Evolutionary conservation across 345 rosid genomes (phyloP).

Genomic region (Pseudoturritis turrita): DNA sequence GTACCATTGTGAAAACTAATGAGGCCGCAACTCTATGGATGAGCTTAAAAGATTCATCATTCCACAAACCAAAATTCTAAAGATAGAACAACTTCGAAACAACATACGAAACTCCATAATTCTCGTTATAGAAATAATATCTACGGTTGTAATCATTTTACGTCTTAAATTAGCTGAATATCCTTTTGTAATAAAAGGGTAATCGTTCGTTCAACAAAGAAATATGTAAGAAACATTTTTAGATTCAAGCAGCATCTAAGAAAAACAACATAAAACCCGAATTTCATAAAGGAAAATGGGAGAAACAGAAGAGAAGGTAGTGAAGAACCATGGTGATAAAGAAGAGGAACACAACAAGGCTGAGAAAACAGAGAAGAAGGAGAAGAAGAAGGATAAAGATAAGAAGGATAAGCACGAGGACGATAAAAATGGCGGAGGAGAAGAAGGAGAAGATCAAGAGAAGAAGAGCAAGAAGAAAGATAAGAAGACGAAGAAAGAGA

Average conservation of each 20-base stretch:
- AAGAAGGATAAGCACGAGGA: conserved; percentile 31
- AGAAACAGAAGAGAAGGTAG: conserved; percentile 37
- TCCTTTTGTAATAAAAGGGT: conserved; percentile 12
- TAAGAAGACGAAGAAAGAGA: conserved; percentile 47
- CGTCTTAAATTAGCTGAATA: background rate
- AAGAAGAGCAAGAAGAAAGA: conserved; percentile 41
- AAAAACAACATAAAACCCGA: background rate
- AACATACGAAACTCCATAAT: conserved; percentile 12
- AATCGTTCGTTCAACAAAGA: background rate
- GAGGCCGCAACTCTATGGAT: conserved; percentile 6
- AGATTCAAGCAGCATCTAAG: background rate
- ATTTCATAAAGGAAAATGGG: conserved; percentile 23
- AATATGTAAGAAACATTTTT: background rate
- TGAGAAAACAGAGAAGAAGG: conserved; percentile 28
- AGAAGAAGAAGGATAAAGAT: conserved; percentile 36
- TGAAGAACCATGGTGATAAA: conserved; percentile 27
- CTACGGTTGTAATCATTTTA: conserved; percentile 9
- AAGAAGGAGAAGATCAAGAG: conserved; percentile 42
- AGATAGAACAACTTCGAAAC: conserved; percentile 2
- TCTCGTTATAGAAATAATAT: background rate
- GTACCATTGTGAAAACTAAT: background rate
- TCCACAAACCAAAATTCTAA: conserved; percentile 7
- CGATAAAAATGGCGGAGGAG: conserved; percentile 27
- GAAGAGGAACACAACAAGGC: conserved; percentile 28
- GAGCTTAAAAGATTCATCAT: background rate